Conservation (phyloP, 2,329 filamentous ascomycete genomes). For the Cordyceps cateniannulata region DNA sequence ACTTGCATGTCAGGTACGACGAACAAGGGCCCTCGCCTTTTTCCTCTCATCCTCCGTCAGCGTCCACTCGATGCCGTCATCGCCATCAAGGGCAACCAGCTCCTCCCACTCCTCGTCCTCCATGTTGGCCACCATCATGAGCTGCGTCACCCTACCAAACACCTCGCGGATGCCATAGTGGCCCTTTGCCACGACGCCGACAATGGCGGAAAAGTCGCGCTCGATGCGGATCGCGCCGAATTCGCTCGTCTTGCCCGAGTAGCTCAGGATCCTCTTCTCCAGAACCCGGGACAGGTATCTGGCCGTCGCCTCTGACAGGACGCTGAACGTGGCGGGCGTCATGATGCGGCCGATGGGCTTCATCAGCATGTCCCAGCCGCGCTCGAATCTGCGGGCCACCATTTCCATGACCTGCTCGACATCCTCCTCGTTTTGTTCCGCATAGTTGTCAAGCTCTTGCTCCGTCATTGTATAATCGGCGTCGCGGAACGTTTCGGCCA, state of each 20-base stretch:
- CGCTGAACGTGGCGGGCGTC: constrained; percentile 68
- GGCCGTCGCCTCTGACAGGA: constrained; percentile 68
- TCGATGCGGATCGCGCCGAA: constrained; percentile 79
- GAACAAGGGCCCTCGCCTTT: constrained; percentile 63
- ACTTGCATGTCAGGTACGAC: neutral
- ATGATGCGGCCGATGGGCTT: constrained; percentile 79
- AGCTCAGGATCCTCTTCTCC: constrained; percentile 81
- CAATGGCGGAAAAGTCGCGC: constrained; percentile 72
- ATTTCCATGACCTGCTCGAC: constrained; percentile 54
- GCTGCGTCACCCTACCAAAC: constrained; percentile 71
- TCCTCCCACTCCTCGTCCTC: constrained; percentile 95
- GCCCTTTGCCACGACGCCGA: constrained; percentile 59
- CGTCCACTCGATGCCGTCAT: constrained; percentile 65
- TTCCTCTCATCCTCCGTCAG: constrained; percentile 67
- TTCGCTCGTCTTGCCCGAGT: constrained; percentile 71
- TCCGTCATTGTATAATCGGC: constrained; percentile 72
- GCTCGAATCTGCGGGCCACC: constrained; percentile 73
- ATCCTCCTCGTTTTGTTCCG: constrained; percentile 46
- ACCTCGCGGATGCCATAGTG: constrained; percentile 72
- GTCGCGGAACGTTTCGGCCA: constrained; percentile 86
- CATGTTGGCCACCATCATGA: constrained; percentile 85
- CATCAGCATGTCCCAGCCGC: constrained; percentile 80
- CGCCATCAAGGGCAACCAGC: constrained; percentile 43
- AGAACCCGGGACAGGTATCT: constrained; percentile 69
- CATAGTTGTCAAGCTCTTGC: constrained; percentile 52